Evolutionary conservation across 23 red algal genomes (phyloP), one percentile per base, ranked within the genome.

Genomic region (Chondrus crispus): DNA sequence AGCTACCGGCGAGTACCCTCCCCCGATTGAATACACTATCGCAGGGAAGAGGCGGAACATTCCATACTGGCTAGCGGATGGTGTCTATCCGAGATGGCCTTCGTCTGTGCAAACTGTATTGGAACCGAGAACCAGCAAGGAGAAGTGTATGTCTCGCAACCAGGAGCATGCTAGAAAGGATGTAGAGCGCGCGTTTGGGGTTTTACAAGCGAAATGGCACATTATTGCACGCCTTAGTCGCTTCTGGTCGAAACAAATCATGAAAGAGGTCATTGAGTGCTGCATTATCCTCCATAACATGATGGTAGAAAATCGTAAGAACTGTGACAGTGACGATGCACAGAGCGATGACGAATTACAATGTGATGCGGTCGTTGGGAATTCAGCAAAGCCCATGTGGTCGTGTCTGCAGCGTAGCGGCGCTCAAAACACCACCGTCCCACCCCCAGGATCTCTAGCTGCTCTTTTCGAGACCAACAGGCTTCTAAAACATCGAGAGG

Each of bases 201-300:
- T 72, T 11, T 26, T 72, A 30, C 22, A 30, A 22, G 66, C 66
- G 13, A 22, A 37, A 13, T 72, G 20, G 22, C 66, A 72, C 29
- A 14, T 72, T 14, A 22, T 72, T 22, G 22, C 13, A 22, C 12
- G 33, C 12, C 66, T 13, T 12, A 30, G 22, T 72, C 66, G 29
- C 13, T 30, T 72, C 22, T 14, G 51, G 66, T 22, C 12, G 11
- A 72, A 72, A 37, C 13, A 72, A 13, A 37, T 16, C 13, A 37
- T 37, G 12, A 14, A 30, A 13, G 33, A 72, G 11, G 29, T 72
- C 11, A 30, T 72, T 12, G 13, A 13, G 13, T 22, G 13, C 12
- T 72, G 66, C 66, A 37, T 72, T 72, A 72, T 72, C 13, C 29
- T 72, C 16, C 66, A 72, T 26, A 72, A 72, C 12, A 72, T 72